A percentile compares a stretch with the other conserved stretches of the same genome.
Conservation (phyloP, 345 rosid genomes). For the Citrus hindsii region DNA sequence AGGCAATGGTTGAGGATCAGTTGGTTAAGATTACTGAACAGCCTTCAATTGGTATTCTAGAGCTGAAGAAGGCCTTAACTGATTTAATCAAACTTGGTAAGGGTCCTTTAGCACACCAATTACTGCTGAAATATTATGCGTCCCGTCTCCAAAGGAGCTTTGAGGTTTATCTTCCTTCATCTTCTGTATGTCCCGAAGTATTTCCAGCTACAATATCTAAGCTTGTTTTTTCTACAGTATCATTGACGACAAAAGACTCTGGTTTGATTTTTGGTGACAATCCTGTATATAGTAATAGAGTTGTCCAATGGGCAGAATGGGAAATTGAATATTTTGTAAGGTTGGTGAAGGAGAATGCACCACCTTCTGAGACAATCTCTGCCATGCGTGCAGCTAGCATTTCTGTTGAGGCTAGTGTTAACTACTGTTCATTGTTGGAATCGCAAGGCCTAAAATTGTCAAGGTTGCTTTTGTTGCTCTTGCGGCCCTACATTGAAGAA, state of each 20-base stretch:
- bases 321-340: slow-evolving; percentile 82
- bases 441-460: slow-evolving; percentile 76
- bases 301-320: slow-evolving; percentile 97
- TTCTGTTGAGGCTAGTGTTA: slow-evolving; percentile 79
- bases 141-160: slow-evolving; percentile 61
- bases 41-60: slow-evolving; percentile 48
- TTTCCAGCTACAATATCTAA: slow-evolving; percentile 76
- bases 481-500: slow-evolving; percentile 86
- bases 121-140: slow-evolving; percentile 52
- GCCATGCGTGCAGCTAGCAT: slow-evolving; percentile 77
- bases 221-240: slow-evolving; percentile 75
- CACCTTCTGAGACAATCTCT: slow-evolving; percentile 68
- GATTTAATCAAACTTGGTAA: slow-evolving; percentile 78
- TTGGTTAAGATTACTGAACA: slow-evolving; percentile 63
- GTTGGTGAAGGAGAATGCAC: slow-evolving; percentile 77
- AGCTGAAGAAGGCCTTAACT: slow-evolving; percentile 54
- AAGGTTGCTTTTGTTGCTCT: slow-evolving; percentile 79
- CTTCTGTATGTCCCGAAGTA: slow-evolving; percentile 61
- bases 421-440: slow-evolving; percentile 74
- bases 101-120: slow-evolving; percentile 79
- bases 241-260: slow-evolving; percentile 65
- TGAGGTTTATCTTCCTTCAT: slow-evolving; percentile 69
- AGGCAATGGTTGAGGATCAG: slow-evolving; percentile 65
- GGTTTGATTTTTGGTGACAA: slow-evolving; percentile 75
- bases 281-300: slow-evolving; percentile 75